Evolutionary conservation across 1,284 basidiomycete genomes (phyloP).

Genomic region (Tilletiopsis washingtonensis): DNA sequence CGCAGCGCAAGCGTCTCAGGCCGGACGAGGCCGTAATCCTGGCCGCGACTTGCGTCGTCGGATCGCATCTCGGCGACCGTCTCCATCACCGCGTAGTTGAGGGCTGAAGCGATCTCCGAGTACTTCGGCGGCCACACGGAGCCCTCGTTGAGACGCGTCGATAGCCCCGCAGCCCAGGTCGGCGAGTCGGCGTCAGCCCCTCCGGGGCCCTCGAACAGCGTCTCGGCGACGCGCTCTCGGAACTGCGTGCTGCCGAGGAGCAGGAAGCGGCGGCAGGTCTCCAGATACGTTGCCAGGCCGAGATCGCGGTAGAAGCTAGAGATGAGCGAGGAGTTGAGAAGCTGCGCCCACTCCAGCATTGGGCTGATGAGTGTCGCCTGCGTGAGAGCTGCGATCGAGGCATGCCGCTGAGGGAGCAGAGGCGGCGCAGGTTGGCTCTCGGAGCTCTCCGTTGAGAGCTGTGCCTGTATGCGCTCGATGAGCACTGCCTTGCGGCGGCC

Average conservation of each 20-base stretch:
- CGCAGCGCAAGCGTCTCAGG: slow-evolving; percentile 14
- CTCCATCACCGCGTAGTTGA: slow-evolving; percentile 31
- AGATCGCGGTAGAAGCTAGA: slow-evolving; percentile 34
- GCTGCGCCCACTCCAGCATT: slow-evolving; percentile 24
- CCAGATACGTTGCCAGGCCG: slow-evolving; percentile 25
- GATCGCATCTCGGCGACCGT: slow-evolving; percentile 21
- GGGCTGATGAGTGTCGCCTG: slow-evolving; percentile 2
- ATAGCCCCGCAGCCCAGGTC: not conserved
- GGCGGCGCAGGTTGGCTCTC: no score
- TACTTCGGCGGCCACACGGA: slow-evolving; percentile 24
- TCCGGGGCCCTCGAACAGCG: slow-evolving; percentile 19
- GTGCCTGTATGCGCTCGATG: no score
- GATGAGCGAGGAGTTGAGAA: slow-evolving; percentile 35
- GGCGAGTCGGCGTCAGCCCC: not conserved
- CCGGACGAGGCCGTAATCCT: not conserved
- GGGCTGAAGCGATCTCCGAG: slow-evolving; percentile 15
- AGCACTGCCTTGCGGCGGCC: no score
- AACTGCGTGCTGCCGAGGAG: slow-evolving; percentile 25
- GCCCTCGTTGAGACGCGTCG: not conserved
- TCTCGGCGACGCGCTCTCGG: slow-evolving; percentile 12
- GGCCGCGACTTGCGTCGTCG: slow-evolving; percentile 3
- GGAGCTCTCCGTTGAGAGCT: no score
- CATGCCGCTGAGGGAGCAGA: no score
- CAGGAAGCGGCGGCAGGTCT: slow-evolving; percentile 29
- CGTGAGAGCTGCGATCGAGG: no score